A percentile compares a stretch with the other conserved stretches of the same genome.
phyloP scores from a whole-genome alignment of 2,329 filamentous ascomycete genomes.

The Xenosphaeropsis pyriputrescens region DNA sequence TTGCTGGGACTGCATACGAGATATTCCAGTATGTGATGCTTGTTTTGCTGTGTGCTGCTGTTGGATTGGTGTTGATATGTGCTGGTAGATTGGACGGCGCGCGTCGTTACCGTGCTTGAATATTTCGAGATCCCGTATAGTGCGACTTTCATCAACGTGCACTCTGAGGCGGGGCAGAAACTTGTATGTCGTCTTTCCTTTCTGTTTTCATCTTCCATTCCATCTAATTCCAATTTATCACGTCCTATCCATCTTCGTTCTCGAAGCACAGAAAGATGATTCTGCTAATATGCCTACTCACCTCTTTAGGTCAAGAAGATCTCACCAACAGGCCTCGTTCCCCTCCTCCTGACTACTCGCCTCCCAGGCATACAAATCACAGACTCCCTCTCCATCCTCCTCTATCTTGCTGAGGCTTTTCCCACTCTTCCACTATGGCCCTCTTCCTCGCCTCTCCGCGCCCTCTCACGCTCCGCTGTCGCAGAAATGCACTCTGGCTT shows the following conservation, averaged over 20 bases:
- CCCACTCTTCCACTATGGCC: conserved; percentile 26
- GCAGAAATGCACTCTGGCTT: conserved; percentile 9
- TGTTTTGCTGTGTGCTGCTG: too few relatives aligned
- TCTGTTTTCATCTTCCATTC: background rate
- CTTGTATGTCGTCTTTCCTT: background rate
- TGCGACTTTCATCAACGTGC: conserved; percentile 1
- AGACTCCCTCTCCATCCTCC: conserved; percentile 33
- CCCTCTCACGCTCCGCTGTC: conserved; percentile 4
- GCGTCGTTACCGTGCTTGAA: conserved; percentile 5
- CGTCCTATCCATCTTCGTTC: too few relatives aligned
- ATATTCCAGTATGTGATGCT: conserved; percentile 4
- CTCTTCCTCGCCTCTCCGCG: conserved; percentile 9
- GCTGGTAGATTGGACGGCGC: conserved; percentile 4
- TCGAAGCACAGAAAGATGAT: background rate
- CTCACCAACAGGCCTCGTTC: conserved; percentile 27
- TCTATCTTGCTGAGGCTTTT: conserved; percentile 28
- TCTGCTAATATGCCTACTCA: too few relatives aligned
- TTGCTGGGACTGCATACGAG: conserved; percentile 4
- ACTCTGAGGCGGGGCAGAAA: background rate
- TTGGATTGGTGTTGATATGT: too few relatives aligned
- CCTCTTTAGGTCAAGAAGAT: background rate
- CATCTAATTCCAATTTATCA: background rate
- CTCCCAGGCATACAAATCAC: conserved; percentile 19
- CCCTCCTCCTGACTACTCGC: conserved; percentile 20
- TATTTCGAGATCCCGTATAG: conserved; percentile 5